Evolutionary conservation across 192 early-diverging fungal genomes (phyloP).

Genomic region (Dissophora globulifera): DNA sequence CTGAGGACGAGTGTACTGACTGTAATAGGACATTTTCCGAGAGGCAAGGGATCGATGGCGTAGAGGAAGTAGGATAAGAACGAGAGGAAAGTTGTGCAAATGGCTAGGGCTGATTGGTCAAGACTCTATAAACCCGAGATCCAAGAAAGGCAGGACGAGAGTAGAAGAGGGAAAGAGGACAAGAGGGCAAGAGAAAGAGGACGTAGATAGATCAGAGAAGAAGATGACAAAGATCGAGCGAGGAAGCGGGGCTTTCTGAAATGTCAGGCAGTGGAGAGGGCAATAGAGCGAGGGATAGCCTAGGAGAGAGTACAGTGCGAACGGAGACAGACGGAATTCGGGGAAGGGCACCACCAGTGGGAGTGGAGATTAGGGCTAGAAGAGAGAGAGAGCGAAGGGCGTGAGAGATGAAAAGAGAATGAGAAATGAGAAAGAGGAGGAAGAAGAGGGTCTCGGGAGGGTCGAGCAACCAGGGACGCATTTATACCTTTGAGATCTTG

Average conservation of each 20-base stretch:
- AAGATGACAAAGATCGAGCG: no score
- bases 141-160: no score
- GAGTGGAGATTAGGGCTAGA: neutral
- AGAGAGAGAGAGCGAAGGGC: neutral
- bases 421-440: neutral
- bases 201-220: neutral
- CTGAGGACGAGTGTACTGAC: slow-evolving; percentile 1
- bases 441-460: slow-evolving; percentile 1
- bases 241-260: no score
- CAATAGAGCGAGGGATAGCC: neutral
- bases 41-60: neutral
- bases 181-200: neutral
- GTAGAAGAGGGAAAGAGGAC: no score
- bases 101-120: no score
- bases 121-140: no score
- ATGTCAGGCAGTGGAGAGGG: neutral
- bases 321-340: neutral
- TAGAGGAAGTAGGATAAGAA: neutral
- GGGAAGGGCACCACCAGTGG: neutral
- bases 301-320: neutral
- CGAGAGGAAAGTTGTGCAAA: no score
- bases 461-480: neutral
- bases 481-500: neutral
- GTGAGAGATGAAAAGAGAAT: neutral
- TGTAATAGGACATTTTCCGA: slow-evolving; percentile 20